Evolutionary conservation across 495 filamentous ascomycete species (phyloP).

Genomic region (Filosporella fistucella): DNA sequence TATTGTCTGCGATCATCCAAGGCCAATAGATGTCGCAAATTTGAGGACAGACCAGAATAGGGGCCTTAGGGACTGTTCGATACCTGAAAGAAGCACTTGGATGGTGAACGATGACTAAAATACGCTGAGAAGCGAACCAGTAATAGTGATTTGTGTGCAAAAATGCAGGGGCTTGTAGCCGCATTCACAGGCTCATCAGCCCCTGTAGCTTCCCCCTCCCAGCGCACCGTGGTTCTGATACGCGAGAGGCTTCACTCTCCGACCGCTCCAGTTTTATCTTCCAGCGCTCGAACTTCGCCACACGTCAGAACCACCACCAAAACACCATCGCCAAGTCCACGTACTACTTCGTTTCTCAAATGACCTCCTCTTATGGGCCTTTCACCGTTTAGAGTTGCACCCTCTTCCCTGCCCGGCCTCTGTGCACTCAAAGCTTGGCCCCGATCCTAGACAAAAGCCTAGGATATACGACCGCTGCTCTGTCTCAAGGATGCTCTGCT

Average conservation of each 20-base stretch:
- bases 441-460: not conserved
- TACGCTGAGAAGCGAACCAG: not conserved
- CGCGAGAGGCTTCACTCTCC: not conserved
- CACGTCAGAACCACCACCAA: not conserved
- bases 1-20: too few species aligned
- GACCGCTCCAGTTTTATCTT: not conserved
- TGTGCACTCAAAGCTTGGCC: slow-evolving; percentile 1
- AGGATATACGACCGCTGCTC: slow-evolving; percentile 8
- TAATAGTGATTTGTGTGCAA: not conserved
- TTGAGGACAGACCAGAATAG: not conserved
- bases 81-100: not conserved
- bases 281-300: not conserved
- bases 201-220: not conserved
- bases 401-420: not conserved
- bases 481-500: slow-evolving; percentile 10
- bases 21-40: too few species aligned
- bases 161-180: too few species aligned
- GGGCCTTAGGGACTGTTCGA: not conserved
- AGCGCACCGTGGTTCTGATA: not conserved
- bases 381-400: not conserved
- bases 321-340: slow-evolving; percentile 10
- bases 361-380: not conserved
- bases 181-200: too few species aligned
- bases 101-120: not conserved
- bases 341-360: slow-evolving; percentile 3